Conservation (phyloP, 2,329 filamentous ascomycete species). For the Trichophyton equinum region DNA sequence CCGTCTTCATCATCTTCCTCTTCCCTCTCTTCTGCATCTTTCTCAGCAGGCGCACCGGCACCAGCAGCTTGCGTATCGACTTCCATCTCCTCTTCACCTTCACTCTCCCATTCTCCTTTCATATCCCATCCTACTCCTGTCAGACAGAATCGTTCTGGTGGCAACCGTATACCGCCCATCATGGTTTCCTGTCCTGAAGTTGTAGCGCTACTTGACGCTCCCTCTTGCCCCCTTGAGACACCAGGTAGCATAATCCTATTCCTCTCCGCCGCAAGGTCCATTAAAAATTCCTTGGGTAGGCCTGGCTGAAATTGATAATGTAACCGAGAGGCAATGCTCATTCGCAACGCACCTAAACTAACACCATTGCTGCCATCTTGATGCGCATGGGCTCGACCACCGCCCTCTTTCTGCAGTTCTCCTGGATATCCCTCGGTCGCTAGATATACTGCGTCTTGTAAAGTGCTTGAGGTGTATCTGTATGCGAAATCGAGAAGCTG, state of each 20-base stretch:
- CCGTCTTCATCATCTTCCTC: constrained; percentile 34
- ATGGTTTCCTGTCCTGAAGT: constrained; percentile 22
- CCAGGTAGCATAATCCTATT: constrained; percentile 43
- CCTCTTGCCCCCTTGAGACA: constrained; percentile 39
- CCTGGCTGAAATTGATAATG: constrained; percentile 48
- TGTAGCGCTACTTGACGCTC: constrained; percentile 17
- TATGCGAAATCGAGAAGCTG: constrained; percentile 43
- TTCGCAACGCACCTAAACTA: constrained; percentile 44
- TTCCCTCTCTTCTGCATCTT: constrained; percentile 22
- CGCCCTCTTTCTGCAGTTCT: constrained; percentile 20
- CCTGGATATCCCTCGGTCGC: constrained; percentile 40
- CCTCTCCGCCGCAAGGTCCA: constrained; percentile 44
- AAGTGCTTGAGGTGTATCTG: constrained; percentile 41
- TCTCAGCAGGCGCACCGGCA: constrained; percentile 12
- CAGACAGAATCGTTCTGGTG: constrained; percentile 50
- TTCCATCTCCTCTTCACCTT: constrained; percentile 13
- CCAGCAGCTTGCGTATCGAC: constrained; percentile 11
- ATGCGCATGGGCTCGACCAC: constrained; percentile 22
- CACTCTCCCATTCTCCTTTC: constrained; percentile 36
- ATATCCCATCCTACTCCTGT: constrained; percentile 46
- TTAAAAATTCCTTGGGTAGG: constrained; percentile 50
- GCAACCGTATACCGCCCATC: constrained; percentile 45
- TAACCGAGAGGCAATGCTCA: constrained; percentile 48
- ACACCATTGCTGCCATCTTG: constrained; percentile 31
- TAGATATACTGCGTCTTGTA: constrained; percentile 42